A percentile compares a stretch with the other conserved stretches of the same genome.
These are phyloP conservation scores for Phytopythium sindhum DNA, from an alignment of 352 stramenopile genomes.

Conservation along the genomic window DNA sequence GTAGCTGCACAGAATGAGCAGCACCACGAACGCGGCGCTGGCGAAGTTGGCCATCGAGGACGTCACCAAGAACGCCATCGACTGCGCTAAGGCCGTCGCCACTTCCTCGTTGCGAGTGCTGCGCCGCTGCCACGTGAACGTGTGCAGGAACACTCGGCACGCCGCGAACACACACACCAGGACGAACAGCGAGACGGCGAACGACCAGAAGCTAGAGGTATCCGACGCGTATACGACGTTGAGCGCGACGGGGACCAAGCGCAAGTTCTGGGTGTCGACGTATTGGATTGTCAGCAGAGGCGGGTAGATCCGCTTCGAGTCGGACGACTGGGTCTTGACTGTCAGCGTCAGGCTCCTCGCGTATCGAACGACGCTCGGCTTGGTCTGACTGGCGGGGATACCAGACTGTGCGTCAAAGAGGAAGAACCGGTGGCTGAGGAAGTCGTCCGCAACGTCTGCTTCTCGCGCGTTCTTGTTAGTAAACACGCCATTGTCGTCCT, in stretches of 20 bases:
- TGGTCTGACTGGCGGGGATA: conserved; percentile 37
- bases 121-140: conserved; percentile 86
- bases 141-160: conserved; percentile 60
- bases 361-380: conserved; percentile 63
- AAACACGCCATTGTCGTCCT: conserved; percentile 48
- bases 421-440: conserved; percentile 91
- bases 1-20: conserved; percentile 84
- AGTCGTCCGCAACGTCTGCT: conserved; percentile 71
- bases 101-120: conserved; percentile 70
- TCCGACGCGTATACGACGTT: conserved; percentile 87
- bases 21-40: conserved; percentile 42
- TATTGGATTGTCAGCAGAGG: conserved; percentile 82
- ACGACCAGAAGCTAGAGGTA: conserved; percentile 73
- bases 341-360: conserved; percentile 67
- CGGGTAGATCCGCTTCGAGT: conserved; percentile 53
- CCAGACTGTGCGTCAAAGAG: conserved; percentile 86
- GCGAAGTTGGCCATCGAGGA: conserved; percentile 42
- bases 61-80: conserved; percentile 35
- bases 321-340: conserved; percentile 44
- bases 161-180: conserved; percentile 52
- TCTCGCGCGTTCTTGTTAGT: conserved; percentile 73
- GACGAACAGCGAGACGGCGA: conserved; percentile 69
- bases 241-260: conserved; percentile 43
- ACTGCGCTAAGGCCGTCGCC: conserved; percentile 44
- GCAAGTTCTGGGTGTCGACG: conserved; percentile 39